Evolutionary conservation across 2,329 filamentous ascomycete species (phyloP), one percentile per base, ranked within the genome.

Genomic region (Cercospora berteroae): DNA sequence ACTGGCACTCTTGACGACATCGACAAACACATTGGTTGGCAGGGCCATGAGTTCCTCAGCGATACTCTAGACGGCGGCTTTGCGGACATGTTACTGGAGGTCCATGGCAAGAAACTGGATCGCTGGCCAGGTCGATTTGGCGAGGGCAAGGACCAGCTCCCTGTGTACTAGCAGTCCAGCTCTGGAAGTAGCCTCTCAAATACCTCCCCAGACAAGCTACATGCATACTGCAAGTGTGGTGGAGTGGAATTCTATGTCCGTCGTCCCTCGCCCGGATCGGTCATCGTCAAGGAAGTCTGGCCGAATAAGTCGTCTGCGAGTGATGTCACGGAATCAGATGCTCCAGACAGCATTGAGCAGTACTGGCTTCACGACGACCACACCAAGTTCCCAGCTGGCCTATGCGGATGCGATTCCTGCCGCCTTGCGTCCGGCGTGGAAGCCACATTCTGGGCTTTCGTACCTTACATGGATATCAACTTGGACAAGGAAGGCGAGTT

Each of bases 361-460:
- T 90, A 87, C 87, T 90, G 86, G 83, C 79, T 90, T n/a, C 79
- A 82, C 16, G 77, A 77, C 52, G 71, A 77, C 60, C 70, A 80
- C 9, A 82, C 78, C 5, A 86, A 82, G 67, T 90, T 88, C 74
- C 78, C 88, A 1, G 85, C 87, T 2, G 86, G 87, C 1, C 82
- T 85, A 7, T 91, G 89, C 72, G 81, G 83, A 1, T 92, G 89
- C 76, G 81, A 79, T 5, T 86, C 86, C 2, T 92, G 89, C 74
- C 86, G 89, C 5, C 79, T 88, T 3, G 77, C 79, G 0, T 83
- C 85, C 0, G 88, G 89, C 3, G 88, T 87, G 70, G 87, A 90
- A 65, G 83, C 90, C 57, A 85, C 89, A 71, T 80, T 84, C 0
- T 92, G 89, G 89, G 83, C 86, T 0, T 92, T 90, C 73, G 79